These are phyloP conservation scores for Claviceps fusiformis DNA, from an alignment of 2,329 filamentous ascomycete genomes.

Conservation along the genomic window DNA sequence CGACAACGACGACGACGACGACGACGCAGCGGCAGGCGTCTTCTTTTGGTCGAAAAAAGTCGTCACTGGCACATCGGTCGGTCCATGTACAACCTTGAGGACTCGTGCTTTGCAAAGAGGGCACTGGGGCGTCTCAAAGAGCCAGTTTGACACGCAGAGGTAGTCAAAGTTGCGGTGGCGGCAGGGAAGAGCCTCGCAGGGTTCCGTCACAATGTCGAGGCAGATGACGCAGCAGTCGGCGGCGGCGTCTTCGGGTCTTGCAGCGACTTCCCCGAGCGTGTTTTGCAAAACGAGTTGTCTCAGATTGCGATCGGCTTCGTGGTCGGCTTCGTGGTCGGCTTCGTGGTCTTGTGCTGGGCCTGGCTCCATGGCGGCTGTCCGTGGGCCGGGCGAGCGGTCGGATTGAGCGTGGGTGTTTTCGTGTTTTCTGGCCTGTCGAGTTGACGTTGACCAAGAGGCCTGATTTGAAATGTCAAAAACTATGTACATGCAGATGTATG, in stretches of 20 bases:
- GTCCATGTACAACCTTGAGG: constrained; percentile 50
- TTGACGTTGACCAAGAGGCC: neutral
- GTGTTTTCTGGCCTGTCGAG: neutral
- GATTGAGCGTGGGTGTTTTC: no score
- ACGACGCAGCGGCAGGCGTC: neutral
- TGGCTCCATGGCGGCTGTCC: neutral
- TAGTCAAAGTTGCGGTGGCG: constrained; percentile 75
- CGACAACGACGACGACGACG: neutral
- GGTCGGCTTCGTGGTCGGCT: constrained; percentile 8
- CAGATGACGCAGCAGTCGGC: constrained; percentile 67
- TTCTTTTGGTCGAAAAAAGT: constrained; percentile 38
- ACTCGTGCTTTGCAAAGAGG: constrained; percentile 59
- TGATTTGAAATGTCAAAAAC: no score
- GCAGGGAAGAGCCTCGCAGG: constrained; percentile 62
- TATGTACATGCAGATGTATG: no score
- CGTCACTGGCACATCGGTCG: constrained; percentile 30
- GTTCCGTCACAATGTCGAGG: constrained; percentile 59
- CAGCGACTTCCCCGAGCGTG: constrained; percentile 29
- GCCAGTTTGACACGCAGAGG: constrained; percentile 70
- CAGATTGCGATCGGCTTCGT: constrained; percentile 19
- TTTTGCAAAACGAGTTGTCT: constrained; percentile 28
- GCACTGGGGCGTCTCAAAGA: constrained; percentile 57
- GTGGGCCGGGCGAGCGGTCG: no score
- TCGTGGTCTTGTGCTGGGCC: neutral
- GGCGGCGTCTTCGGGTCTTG: constrained; percentile 10